Evolutionary conservation across 2,329 filamentous ascomycete genomes (phyloP), one percentile per base, ranked within the genome.

Genomic region (Alternaria arbusti): DNA sequence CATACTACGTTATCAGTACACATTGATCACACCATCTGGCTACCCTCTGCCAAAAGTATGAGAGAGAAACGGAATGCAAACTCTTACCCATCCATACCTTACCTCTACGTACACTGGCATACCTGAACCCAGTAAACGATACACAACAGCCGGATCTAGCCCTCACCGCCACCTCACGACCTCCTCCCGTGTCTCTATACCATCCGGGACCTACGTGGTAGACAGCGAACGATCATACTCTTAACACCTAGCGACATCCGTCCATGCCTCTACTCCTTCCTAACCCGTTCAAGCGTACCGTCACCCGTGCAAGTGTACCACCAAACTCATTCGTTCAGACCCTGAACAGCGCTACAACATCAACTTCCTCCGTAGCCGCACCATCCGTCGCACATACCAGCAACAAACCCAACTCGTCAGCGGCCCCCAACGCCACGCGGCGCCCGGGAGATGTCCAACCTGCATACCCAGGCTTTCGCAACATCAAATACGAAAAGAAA

Each of bases 21-120:
- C 30, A 1, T 32, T 32, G 1, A 32, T 7, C 12, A 32, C 1
- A 32, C 3, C 28, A 13, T 3, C 6, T 32, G 0, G 0, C 30
- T 32, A 0, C 30, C 12, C 12, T 32, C 30, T 32, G 1, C 30
- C 7, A 1, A 8, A 32, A 15, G 13, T 1, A 15, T 6, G 28
- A 2, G 30, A 32, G 30, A 32, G 13, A 4, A 32, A 32, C 12
- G 30, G 30, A 7, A 32, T 32, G 30, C 32, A 9, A 36, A n/a
- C 13, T n/a, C 26, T 13, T 32, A 3, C 30, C 30, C 6, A 32
- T 15, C 30, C 30, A 8, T 15, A 1, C 7, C 32, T n/a, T 9
- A 36, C 32, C 4, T 36, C 4, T 10, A 36, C 32, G 32, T 15
- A 36, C 32, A 36, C 15, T 15, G 15, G 5, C 32, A 36, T n/a